Percentiles rank a stretch among this genome's conserved stretches.
These are phyloP conservation scores for Azolla pinnata DNA, from an alignment of 75 land plant genomes.

Conservation along the genomic window DNA sequence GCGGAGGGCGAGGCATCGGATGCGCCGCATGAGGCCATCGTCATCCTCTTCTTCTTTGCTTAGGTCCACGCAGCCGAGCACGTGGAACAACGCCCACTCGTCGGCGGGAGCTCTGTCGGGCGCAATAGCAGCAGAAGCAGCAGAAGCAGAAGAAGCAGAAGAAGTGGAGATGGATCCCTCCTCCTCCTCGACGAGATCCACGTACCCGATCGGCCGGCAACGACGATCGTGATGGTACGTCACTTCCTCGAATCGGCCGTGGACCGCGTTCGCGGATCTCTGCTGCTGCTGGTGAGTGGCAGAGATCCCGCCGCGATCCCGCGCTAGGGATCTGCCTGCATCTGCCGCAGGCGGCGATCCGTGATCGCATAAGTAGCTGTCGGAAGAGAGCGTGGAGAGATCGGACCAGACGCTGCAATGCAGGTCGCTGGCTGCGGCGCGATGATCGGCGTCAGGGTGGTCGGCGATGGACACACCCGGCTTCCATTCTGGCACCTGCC, in stretches of 20 bases:
- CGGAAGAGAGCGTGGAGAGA: slow-evolving; percentile 2
- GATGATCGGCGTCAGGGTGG: slow-evolving; percentile 2
- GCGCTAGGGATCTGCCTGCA: not conserved
- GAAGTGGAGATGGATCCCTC: not conserved
- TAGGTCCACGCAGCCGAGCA: no score
- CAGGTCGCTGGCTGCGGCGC: not conserved
- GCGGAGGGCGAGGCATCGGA: no score
- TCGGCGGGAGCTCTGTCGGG: no score
- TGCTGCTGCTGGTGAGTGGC: not conserved
- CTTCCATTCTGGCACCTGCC: slow-evolving; percentile 43
- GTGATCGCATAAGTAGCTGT: not conserved
- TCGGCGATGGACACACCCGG: slow-evolving; percentile 61
- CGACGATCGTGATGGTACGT: slow-evolving; percentile 54
- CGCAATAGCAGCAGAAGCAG: not conserved
- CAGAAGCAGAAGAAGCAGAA: not conserved
- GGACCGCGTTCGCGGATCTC: slow-evolving; percentile 17
- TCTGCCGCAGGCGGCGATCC: not conserved
- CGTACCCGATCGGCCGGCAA: no score
- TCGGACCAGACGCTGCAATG: not conserved
- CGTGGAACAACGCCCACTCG: not conserved
- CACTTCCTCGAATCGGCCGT: slow-evolving; percentile 74
- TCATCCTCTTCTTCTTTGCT: no score
- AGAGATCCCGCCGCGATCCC: not conserved
- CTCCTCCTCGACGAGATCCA: not conserved
- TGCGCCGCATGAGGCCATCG: no score